Conservation (phyloP, 75 land plant species). For the Selaginella tamariscina region DNA sequence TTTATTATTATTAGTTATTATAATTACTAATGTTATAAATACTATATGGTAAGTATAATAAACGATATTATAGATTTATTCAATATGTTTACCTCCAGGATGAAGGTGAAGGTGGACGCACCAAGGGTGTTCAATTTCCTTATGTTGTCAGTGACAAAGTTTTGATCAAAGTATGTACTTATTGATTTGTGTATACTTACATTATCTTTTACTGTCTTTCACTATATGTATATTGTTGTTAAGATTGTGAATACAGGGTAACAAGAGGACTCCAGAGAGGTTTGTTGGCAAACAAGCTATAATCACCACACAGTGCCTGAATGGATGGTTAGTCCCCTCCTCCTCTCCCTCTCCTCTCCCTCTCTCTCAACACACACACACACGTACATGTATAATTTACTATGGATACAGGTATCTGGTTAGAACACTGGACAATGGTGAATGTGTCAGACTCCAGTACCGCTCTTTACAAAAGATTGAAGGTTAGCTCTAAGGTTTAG, state of each 20-base stretch:
- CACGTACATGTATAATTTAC: too few species aligned
- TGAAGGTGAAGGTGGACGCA: slow-evolving; percentile 33
- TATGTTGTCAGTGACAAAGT: slow-evolving; percentile 83
- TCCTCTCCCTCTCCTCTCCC: too few species aligned
- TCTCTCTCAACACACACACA: too few species aligned
- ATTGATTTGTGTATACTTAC: neutral
- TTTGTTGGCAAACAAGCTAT: slow-evolving; percentile 85
- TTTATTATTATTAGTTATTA: too few species aligned
- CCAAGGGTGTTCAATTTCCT: slow-evolving; percentile 88
- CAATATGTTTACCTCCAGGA: too few species aligned
- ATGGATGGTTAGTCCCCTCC: slow-evolving; percentile 56
- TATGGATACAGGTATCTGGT: slow-evolving; percentile 60
- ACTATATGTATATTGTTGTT: neutral
- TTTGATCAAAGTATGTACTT: slow-evolving; percentile 55
- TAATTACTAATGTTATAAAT: too few species aligned
- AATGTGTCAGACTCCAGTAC: slow-evolving; percentile 73
- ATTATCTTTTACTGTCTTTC: neutral
- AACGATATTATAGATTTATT: too few species aligned
- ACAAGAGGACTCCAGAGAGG: slow-evolving; percentile 82
- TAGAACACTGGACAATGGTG: slow-evolving; percentile 63
- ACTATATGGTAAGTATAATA: too few species aligned
- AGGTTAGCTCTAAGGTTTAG: neutral
- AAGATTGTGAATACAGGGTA: too few species aligned
- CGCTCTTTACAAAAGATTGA: slow-evolving; percentile 44
- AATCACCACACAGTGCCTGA: slow-evolving; percentile 80